Percentiles rank a stretch among this genome's conserved stretches.
Conservation (phyloP, 2,329 filamentous ascomycete genomes). For the Aspergillus sp. region DNA sequence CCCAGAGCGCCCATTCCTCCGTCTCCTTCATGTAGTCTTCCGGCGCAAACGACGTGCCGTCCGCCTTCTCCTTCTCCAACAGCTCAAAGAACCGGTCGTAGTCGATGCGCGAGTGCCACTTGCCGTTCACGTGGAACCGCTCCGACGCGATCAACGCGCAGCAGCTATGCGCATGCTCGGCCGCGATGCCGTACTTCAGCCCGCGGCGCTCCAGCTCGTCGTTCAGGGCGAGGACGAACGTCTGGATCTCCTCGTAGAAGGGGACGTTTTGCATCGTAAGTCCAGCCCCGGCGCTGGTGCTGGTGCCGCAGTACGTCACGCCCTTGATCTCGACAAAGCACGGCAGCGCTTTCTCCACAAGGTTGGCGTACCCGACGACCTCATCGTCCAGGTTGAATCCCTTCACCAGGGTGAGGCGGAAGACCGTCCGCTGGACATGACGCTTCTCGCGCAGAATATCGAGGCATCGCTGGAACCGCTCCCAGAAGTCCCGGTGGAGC, state of each 20-base stretch:
- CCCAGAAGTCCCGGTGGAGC: slow-evolving; percentile 95
- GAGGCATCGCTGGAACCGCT: slow-evolving; percentile 86
- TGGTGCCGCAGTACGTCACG: slow-evolving; percentile 93
- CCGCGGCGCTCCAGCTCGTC: slow-evolving; percentile 66
- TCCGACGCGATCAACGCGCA: slow-evolving; percentile 84
- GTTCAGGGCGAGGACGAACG: slow-evolving; percentile 77
- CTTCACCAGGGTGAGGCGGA: slow-evolving; percentile 92
- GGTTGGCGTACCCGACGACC: slow-evolving; percentile 81
- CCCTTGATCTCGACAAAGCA: slow-evolving; percentile 96
- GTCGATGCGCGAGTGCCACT: slow-evolving; percentile 90
- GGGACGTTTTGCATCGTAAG: slow-evolving; percentile 97
- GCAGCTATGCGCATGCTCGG: slow-evolving; percentile 93
- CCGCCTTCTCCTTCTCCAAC: slow-evolving; percentile 60
- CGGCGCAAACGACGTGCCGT: slow-evolving; percentile 70
- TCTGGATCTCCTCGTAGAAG: slow-evolving; percentile 86
- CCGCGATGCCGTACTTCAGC: slow-evolving; percentile 83
- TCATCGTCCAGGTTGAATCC: slow-evolving; percentile 98
- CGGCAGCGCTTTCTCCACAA: slow-evolving; percentile 81
- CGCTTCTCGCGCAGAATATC: slow-evolving; percentile 84
- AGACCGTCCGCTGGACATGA: slow-evolving; percentile 86
- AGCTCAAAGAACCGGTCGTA: slow-evolving; percentile 86
- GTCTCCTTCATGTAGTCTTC: slow-evolving; percentile 92
- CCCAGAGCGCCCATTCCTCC: slow-evolving; percentile 93
- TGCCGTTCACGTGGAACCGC: slow-evolving; percentile 71
- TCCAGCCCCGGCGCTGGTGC: slow-evolving; percentile 77